Conservation (phyloP, 768 basidiomycete species). For the Russula emetica region DNA sequence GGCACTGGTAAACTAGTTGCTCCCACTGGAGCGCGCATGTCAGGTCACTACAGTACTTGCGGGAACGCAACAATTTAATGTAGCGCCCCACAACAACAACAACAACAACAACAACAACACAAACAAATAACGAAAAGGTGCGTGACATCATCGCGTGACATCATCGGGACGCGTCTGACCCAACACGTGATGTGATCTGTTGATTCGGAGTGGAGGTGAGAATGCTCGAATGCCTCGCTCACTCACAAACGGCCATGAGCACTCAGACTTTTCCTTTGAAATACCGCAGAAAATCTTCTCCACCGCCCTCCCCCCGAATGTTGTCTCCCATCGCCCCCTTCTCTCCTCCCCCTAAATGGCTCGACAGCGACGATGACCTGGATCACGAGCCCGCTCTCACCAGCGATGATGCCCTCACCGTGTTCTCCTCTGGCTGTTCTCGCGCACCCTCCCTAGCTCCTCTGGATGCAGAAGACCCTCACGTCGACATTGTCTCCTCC, state of each 20-base stretch:
- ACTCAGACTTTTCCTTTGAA: conserved; percentile 12
- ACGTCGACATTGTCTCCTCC: conserved; percentile 26
- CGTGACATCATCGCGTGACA: conserved; percentile 10
- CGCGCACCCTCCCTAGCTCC: conserved; percentile 24
- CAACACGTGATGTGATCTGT: background rate
- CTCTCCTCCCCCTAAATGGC: conserved; percentile 17
- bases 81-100: too few species aligned
- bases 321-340: conserved; percentile 12
- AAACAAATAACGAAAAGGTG: too few species aligned
- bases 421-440: conserved; percentile 17
- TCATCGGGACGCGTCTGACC: conserved; percentile 6
- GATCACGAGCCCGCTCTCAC: conserved; percentile 26
- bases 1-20: background rate
- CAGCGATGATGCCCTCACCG: conserved; percentile 26
- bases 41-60: too few species aligned
- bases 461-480: conserved; percentile 21
- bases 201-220: conserved; percentile 4
- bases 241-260: background rate
- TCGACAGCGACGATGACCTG: conserved; percentile 25
- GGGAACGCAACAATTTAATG: too few species aligned
- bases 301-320: conserved; percentile 13
- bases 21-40: too few species aligned
- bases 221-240: background rate
- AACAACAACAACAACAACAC: too few species aligned
- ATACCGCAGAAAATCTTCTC: conserved; percentile 21